phyloP scores from a whole-genome alignment of 495 filamentous ascomycete species.

The Penicillium odoratum region DNA sequence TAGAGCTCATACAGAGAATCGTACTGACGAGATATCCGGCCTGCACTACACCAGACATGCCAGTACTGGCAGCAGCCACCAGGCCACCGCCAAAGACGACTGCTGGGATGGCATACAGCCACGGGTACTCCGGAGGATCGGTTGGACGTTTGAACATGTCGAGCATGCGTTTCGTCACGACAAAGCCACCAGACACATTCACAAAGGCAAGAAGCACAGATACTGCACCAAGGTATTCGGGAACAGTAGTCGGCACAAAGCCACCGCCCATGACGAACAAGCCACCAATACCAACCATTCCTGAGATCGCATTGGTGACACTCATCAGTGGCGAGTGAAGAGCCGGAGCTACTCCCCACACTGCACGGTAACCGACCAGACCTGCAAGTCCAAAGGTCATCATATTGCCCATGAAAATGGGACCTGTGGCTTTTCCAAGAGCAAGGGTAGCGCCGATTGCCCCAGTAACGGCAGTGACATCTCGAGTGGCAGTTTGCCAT shows the following conservation, averaged over 20 bases:
- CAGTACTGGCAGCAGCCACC: conserved; percentile 70
- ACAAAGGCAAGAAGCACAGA: conserved; percentile 81
- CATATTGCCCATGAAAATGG: conserved; percentile 78
- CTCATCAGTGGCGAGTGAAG: conserved; percentile 82
- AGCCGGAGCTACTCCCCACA: conserved; percentile 76
- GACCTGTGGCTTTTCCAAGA: conserved; percentile 73
- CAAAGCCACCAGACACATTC: conserved; percentile 79
- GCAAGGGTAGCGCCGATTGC: conserved; percentile 71
- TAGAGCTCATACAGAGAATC: conserved; percentile 70
- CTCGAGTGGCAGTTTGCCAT: conserved; percentile 70
- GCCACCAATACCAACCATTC: conserved; percentile 79
- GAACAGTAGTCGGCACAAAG: conserved; percentile 69
- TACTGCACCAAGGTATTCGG: conserved; percentile 70
- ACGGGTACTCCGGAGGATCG: conserved; percentile 80
- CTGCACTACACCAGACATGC: conserved; percentile 76
- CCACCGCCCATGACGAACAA: conserved; percentile 80
- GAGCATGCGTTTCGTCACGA: conserved; percentile 86
- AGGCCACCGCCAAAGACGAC: conserved; percentile 74
- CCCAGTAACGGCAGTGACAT: conserved; percentile 66
- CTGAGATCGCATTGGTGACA: conserved; percentile 84
- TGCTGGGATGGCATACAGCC: conserved; percentile 75
- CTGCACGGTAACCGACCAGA: conserved; percentile 75
- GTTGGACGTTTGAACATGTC: conserved; percentile 85
- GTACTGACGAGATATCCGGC: conserved; percentile 80
- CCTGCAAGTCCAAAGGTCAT: conserved; percentile 78